A percentile compares a stretch with the other conserved stretches of the same genome.
phyloP scores from a whole-genome alignment of 148 eudicot genomes.

The Rhododendron simsii region DNA sequence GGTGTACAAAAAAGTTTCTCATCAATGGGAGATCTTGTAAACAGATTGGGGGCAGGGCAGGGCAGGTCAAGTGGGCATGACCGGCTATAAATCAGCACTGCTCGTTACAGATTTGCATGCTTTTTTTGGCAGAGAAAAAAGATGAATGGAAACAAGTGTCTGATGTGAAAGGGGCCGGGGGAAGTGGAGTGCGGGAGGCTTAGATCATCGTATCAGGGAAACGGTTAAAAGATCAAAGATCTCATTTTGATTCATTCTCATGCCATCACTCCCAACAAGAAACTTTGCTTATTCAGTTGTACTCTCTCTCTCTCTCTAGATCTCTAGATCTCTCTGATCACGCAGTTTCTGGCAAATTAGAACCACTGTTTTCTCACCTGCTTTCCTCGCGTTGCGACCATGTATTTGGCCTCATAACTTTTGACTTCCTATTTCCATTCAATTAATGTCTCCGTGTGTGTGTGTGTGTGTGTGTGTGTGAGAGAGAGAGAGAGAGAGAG shows the following conservation, averaged over 20 bases:
- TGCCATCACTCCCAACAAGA: neutral
- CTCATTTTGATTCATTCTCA: neutral
- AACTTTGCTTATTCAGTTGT: neutral
- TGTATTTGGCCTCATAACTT: neutral
- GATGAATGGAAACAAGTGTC: neutral
- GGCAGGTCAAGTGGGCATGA: neutral
- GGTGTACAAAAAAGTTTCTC: no score
- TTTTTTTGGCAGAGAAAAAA: neutral
- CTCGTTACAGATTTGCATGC: neutral
- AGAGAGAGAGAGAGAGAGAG: no score
- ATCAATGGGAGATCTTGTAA: neutral
- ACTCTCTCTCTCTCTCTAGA: neutral
- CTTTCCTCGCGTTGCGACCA: neutral
- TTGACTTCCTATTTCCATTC: neutral
- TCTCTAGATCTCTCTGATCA: neutral
- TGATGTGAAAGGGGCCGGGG: neutral
- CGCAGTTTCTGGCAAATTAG: neutral
- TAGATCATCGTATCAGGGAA: neutral
- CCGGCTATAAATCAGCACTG: neutral
- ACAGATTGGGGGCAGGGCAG: neutral
- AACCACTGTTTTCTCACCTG: neutral
- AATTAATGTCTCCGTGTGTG: neutral
- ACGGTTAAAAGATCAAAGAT: neutral
- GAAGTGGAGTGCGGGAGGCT: neutral
- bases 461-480: neutral